Conservation (phyloP, 192 early-diverging fungal genomes). For the Linnemannia schmuckeri region DNA sequence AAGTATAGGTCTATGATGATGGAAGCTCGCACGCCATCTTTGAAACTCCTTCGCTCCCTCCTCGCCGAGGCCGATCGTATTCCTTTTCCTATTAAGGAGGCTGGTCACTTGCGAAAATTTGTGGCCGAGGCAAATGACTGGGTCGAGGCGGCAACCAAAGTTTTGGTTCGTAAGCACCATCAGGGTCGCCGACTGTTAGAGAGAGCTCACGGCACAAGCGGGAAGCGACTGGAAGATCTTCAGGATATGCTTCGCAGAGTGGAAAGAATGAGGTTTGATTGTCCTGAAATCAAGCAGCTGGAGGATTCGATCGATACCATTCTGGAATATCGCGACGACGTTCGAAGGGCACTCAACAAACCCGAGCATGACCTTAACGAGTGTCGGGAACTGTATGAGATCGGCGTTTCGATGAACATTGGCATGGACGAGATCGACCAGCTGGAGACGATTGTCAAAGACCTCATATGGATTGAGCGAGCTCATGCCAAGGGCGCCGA, state of each 20-base stretch:
- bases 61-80: constrained; percentile 58
- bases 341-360: constrained; percentile 36
- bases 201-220: constrained; percentile 21
- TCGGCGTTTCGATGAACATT: constrained; percentile 45
- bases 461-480: constrained; percentile 58
- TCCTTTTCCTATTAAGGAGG: constrained; percentile 55
- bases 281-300: constrained; percentile 58
- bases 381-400: constrained; percentile 50
- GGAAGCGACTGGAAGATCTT: constrained; percentile 51
- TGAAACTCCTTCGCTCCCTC: constrained; percentile 58
- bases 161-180: constrained; percentile 57
- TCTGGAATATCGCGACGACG: constrained; percentile 45
- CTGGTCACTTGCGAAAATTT: constrained; percentile 47
- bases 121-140: constrained; percentile 57
- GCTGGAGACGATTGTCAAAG: constrained; percentile 62
- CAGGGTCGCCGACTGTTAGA: constrained; percentile 42
- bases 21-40: constrained; percentile 48
- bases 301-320: constrained; percentile 47
- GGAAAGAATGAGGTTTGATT: constrained; percentile 50
- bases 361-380: constrained; percentile 39
- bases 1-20: constrained; percentile 48
- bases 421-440: constrained; percentile 59
- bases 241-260: constrained; percentile 44
- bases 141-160: constrained; percentile 60
- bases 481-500: constrained; percentile 26